A percentile compares a stretch with the other conserved stretches of the same genome.
These are phyloP conservation scores for Puya raimondii DNA, from an alignment of 176 grass and related monocot genomes.

Conservation along the genomic window DNA sequence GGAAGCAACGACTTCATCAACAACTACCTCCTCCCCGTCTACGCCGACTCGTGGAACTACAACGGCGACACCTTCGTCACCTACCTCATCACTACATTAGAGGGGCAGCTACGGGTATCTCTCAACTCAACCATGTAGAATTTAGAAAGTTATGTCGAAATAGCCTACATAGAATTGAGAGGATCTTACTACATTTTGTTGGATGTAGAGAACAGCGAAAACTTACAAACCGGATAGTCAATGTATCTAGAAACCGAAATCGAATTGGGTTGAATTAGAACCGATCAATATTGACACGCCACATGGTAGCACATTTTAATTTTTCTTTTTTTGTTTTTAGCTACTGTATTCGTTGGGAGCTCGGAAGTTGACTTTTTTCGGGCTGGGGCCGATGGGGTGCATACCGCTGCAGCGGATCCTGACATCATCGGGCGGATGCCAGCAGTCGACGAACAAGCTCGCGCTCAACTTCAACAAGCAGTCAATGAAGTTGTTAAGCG, in stretches of 20 bases:
- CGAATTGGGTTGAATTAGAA: too few relatives aligned
- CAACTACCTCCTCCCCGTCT: conserved; percentile 87
- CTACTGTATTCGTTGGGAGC: conserved; percentile 49
- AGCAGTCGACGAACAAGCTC: conserved; percentile 73
- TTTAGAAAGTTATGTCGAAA: background rate
- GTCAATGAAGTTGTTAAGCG: conserved; percentile 17
- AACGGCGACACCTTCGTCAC: conserved; percentile 50
- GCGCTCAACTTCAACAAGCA: conserved; percentile 60
- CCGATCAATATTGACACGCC: too few relatives aligned
- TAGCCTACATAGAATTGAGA: background rate
- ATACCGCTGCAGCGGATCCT: conserved; percentile 77
- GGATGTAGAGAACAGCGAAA: too few relatives aligned
- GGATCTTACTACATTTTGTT: background rate
- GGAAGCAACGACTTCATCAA: conserved; percentile 99
- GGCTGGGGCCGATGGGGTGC: conserved; percentile 86
- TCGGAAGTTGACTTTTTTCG: conserved; percentile 70
- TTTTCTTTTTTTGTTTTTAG: background rate
- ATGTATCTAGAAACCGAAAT: too few relatives aligned
- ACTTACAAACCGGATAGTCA: too few relatives aligned
- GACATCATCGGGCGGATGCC: conserved; percentile 51
- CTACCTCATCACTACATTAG: conserved; percentile 54
- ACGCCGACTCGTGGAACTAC: conserved; percentile 87
- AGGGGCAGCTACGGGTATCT: conserved; percentile 41
- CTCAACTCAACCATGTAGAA: background rate
- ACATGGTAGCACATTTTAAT: too few relatives aligned